phyloP scores from a whole-genome alignment of 768 basidiomycete species.

The Amanita molliuscula region DNA sequence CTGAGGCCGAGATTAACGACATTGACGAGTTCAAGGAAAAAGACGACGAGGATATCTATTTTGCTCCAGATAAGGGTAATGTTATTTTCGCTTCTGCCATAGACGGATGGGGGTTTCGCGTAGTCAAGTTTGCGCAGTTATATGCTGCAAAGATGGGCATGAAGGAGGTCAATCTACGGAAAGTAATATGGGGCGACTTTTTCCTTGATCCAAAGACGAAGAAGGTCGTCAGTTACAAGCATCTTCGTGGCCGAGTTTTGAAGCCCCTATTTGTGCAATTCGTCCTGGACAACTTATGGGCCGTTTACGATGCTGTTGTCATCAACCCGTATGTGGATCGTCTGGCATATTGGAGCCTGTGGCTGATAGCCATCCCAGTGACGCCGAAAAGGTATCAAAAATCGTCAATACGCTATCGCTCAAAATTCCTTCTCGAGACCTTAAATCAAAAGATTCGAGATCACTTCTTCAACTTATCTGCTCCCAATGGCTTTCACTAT shows the following conservation, averaged over 20 bases:
- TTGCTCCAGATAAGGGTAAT: conserved; percentile 91
- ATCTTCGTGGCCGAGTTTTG: conserved; percentile 74
- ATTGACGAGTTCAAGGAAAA: conserved; percentile 79
- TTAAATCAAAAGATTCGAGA: conserved; percentile 85
- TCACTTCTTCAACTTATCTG: conserved; percentile 80
- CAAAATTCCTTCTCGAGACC: conserved; percentile 79
- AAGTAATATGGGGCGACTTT: conserved; percentile 95
- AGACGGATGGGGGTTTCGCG: conserved; percentile 95
- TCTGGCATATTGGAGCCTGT: not conserved
- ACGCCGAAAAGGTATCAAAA: conserved; percentile 81
- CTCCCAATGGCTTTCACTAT: conserved; percentile 93
- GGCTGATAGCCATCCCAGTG: conserved; percentile 36
- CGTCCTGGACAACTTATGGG: conserved; percentile 95
- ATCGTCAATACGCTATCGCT: conserved; percentile 77
- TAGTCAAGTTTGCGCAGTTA: conserved; percentile 87
- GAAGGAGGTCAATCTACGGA: conserved; percentile 75
- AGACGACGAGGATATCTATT: conserved; percentile 97
- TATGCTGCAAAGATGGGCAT: conserved; percentile 88
- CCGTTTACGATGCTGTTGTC: conserved; percentile 85
- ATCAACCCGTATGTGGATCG: conserved; percentile 69
- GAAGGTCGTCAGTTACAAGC: conserved; percentile 82
- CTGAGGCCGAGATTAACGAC: conserved; percentile 32
- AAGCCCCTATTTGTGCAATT: conserved; percentile 98
- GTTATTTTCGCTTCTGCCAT: conserved; percentile 94
- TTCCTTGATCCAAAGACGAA: conserved; percentile 96